These are phyloP conservation scores for Balakata baccata DNA, from an alignment of 345 rosid species.

Conservation along the genomic window DNA sequence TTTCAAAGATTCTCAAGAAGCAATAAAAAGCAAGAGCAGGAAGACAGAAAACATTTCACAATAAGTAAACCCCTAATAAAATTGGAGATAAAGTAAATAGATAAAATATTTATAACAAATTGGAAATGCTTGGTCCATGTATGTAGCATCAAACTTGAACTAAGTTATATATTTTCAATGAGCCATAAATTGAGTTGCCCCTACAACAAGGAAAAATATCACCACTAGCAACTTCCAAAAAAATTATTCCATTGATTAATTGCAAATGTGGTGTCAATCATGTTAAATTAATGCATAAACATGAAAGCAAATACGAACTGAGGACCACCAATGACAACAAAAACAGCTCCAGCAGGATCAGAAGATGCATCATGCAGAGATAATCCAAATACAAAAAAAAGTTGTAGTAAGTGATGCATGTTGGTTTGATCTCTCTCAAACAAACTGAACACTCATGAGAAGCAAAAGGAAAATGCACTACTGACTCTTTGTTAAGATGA, in stretches of 20 bases:
- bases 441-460: background rate
- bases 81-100: background rate
- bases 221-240: too few species aligned
- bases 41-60: background rate
- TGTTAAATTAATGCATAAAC: background rate
- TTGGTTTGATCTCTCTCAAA: background rate
- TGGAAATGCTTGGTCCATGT: background rate
- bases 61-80: background rate
- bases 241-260: too few species aligned
- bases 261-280: too few species aligned
- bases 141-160: too few species aligned
- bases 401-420: background rate
- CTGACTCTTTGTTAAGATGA: background rate
- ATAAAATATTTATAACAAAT: background rate
- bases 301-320: too few species aligned
- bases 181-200: too few species aligned
- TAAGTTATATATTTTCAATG: too few species aligned
- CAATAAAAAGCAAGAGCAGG: too few species aligned
- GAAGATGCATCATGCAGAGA: background rate
- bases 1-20: background rate
- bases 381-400: background rate
- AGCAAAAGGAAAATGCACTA: too few species aligned
- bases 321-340: background rate
- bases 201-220: too few species aligned
- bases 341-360: background rate